Conservation (phyloP, 2,329 filamentous ascomycete species). For the Xylaria multiplex region DNA sequence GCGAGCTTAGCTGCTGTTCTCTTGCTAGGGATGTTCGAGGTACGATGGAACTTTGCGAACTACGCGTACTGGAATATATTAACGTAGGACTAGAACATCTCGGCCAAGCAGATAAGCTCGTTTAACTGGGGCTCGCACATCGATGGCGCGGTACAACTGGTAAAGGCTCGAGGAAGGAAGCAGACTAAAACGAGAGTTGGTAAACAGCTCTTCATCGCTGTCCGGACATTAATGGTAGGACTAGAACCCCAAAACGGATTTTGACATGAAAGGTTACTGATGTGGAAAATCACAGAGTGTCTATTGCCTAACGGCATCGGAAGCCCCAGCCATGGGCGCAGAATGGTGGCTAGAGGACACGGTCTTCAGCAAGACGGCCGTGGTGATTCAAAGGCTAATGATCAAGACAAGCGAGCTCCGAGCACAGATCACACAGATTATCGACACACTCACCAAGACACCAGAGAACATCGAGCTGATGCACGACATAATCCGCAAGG, state of each 20-base stretch:
- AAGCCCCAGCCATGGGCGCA: constrained; percentile 61
- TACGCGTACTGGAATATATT: neutral
- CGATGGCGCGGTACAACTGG: constrained; percentile 71
- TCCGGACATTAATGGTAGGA: constrained; percentile 68
- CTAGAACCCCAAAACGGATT: neutral
- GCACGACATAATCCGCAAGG: constrained; percentile 61
- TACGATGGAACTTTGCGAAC: constrained; percentile 38
- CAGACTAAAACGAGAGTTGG: constrained; percentile 65
- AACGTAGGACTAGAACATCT: constrained; percentile 56
- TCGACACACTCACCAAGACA: constrained; percentile 58
- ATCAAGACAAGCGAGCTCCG: constrained; percentile 67
- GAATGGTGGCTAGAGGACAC: constrained; percentile 69
- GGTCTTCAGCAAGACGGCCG: constrained; percentile 60
- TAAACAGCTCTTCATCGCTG: constrained; percentile 66
- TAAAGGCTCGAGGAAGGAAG: constrained; percentile 65
- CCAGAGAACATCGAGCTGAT: constrained; percentile 63
- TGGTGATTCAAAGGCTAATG: constrained; percentile 61
- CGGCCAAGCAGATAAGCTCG: constrained; percentile 63
- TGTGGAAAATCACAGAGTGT: constrained; percentile 53
- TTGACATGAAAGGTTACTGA: neutral
- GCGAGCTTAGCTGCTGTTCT: constrained; percentile 68
- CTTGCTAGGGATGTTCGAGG: constrained; percentile 69
- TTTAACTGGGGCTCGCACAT: constrained; percentile 71
- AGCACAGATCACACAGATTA: constrained; percentile 61
- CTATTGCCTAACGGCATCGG: constrained; percentile 64